These are phyloP conservation scores for Aureobasidium pullulans DNA, from an alignment of 2,329 filamentous ascomycete genomes.

Conservation along the genomic window DNA sequence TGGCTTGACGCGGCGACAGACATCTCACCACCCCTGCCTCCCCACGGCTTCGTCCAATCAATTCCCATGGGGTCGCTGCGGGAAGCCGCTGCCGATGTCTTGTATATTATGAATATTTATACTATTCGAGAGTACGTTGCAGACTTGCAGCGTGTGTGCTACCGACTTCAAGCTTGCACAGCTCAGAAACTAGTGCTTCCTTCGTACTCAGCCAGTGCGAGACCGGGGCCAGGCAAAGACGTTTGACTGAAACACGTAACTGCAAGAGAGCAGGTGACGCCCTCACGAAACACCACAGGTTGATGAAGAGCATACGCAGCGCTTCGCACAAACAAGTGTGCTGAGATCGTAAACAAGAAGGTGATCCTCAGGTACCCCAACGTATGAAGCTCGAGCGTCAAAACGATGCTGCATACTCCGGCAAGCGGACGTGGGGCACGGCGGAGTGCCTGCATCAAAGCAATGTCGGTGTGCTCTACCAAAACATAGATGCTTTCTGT, in stretches of 20 bases:
- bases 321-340: not conserved
- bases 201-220: not conserved
- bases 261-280: conserved; percentile 1
- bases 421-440: not conserved
- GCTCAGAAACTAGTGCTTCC: conserved; percentile 2
- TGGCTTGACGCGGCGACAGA: conserved; percentile 4
- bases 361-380: conserved; percentile 11
- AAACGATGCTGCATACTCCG: conserved; percentile 8
- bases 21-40: conserved; percentile 12
- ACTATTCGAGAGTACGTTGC: not conserved
- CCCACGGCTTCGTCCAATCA: conserved; percentile 9
- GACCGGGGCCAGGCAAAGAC: not conserved
- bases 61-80: conserved; percentile 3
- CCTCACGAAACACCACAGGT: not conserved
- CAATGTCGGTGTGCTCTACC: conserved; percentile 10
- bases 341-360: not conserved
- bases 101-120: conserved; percentile 8
- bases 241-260: not conserved
- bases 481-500: not conserved
- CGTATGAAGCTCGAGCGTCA: conserved; percentile 12
- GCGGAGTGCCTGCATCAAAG: conserved; percentile 3
- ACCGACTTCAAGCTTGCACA: not conserved
- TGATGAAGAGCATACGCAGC: not conserved
- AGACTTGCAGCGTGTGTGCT: not conserved
- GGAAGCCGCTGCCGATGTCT: conserved; percentile 3